Evolutionary conservation across 305 asterid species (phyloP).

Genomic region (Ilex paraguariensis): DNA sequence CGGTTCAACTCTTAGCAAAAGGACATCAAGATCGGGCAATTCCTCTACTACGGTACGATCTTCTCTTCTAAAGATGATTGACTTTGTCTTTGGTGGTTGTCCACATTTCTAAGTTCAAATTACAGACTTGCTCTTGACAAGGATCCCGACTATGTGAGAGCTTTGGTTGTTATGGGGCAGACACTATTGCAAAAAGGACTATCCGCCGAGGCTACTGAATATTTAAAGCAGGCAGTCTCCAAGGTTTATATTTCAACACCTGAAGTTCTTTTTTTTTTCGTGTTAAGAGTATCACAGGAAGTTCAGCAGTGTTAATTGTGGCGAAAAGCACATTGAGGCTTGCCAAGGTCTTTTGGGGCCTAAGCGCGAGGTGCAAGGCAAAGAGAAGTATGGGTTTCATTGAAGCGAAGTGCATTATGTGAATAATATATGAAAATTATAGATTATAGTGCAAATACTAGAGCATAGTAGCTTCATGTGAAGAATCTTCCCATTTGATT

Average conservation of each 20-base stretch:
- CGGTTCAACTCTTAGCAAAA: constrained; percentile 46
- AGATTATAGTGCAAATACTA: too few relatives aligned
- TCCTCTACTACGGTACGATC: constrained; percentile 52
- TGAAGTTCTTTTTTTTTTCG: too few relatives aligned
- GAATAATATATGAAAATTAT: too few relatives aligned
- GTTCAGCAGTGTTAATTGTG: too few relatives aligned
- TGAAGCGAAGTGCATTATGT: too few relatives aligned
- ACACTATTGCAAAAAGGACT: constrained; percentile 43
- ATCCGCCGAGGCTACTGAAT: constrained; percentile 51
- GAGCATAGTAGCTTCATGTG: too few relatives aligned
- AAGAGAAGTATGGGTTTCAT: too few relatives aligned
- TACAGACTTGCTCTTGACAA: constrained; percentile 82
- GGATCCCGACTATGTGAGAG: constrained; percentile 70
- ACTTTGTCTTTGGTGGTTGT: constrained; percentile 11
- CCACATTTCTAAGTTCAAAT: constrained; percentile 24
- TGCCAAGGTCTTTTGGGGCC: too few relatives aligned
- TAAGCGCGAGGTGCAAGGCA: too few relatives aligned
- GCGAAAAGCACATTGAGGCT: too few relatives aligned
- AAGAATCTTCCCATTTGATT: too few relatives aligned
- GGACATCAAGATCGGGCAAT: constrained; percentile 57
- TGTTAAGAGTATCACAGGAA: too few relatives aligned
- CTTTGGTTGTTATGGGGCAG: constrained; percentile 76
- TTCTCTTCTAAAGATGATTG: constrained; percentile 9
- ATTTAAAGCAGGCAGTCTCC: constrained; percentile 55
- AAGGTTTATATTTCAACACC: constrained; percentile 36